Percentiles rank a stretch among this genome's conserved stretches.
Conservation (phyloP, 2,329 filamentous ascomycete species). For the Claviceps capensis region DNA sequence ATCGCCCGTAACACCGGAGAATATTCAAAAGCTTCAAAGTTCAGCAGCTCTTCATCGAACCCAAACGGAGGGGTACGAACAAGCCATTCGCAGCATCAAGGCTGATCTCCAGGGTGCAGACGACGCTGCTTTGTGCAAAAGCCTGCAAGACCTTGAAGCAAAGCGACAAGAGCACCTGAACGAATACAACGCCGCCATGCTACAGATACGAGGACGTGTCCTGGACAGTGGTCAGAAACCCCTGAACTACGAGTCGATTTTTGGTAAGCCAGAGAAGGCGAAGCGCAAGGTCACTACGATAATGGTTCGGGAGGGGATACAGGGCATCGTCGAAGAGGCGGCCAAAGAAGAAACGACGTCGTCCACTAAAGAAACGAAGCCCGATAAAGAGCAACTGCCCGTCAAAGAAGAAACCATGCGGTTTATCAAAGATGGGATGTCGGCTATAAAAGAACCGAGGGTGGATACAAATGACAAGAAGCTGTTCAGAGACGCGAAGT, state of each 20-base stretch:
- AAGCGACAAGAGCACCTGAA: conserved; percentile 14
- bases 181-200: conserved; percentile 15
- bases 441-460: too few species aligned
- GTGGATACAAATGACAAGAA: too few species aligned
- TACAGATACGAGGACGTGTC: conserved; percentile 14
- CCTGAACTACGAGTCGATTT: conserved; percentile 15
- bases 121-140: not conserved
- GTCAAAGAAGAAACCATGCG: too few species aligned
- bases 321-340: too few species aligned
- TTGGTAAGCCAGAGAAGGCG: conserved; percentile 12
- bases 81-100: conserved; percentile 11
- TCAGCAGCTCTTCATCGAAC: conserved; percentile 17
- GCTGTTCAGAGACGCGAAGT: too few species aligned
- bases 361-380: too few species aligned
- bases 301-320: too few species aligned
- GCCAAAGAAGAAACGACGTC: too few species aligned
- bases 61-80: conserved; percentile 16
- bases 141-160: conserved; percentile 11
- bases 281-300: conserved; percentile 5
- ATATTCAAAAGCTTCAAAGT: conserved; percentile 14
- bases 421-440: too few species aligned
- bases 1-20: conserved; percentile 10
- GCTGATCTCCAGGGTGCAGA: conserved; percentile 8
- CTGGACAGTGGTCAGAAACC: conserved; percentile 17
- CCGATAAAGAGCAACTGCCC: too few species aligned